Percentiles rank a stretch among this genome's conserved stretches.
Conservation (phyloP, 805 yeast species). For the Candida glaebosa region DNA sequence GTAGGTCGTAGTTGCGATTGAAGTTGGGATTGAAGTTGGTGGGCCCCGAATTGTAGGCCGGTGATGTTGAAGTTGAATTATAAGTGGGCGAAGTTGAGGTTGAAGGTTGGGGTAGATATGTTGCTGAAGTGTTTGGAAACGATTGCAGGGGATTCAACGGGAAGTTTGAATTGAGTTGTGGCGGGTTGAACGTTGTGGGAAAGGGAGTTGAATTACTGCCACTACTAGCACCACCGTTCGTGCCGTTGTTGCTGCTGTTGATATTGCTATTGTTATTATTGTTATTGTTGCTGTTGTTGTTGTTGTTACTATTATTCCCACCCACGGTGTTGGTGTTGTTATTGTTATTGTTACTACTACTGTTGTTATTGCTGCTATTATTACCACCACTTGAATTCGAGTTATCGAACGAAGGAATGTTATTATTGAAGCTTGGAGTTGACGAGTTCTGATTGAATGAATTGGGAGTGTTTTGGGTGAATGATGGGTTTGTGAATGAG, state of each 20-base stretch:
- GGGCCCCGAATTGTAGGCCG: conserved; percentile 5
- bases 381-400: not conserved
- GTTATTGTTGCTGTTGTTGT: conserved; percentile 4
- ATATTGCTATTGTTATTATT: conserved; percentile 5
- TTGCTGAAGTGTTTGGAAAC: conserved; percentile 4
- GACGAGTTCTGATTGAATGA: not conserved
- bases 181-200: not conserved
- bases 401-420: not conserved
- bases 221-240: not conserved
- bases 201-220: not conserved
- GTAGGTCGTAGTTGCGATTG: not conserved
- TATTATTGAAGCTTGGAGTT: not conserved
- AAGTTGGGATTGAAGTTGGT: not conserved
- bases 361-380: conserved; percentile 1
- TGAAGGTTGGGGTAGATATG: conserved; percentile 3
- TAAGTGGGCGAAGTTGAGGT: conserved; percentile 11
- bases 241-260: conserved; percentile 1
- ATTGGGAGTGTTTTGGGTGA: not conserved
- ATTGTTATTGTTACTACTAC: conserved; percentile 2
- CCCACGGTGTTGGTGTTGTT: not conserved
- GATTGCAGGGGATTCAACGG: conserved; percentile 2
- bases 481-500: conserved; percentile 4
- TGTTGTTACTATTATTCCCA: not conserved
- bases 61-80: conserved; percentile 8
- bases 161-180: not conserved